Evolutionary conservation across 176 grass and related monocot species (phyloP), one percentile per base, ranked within the genome.

Genomic region (Juncus inflexus): DNA sequence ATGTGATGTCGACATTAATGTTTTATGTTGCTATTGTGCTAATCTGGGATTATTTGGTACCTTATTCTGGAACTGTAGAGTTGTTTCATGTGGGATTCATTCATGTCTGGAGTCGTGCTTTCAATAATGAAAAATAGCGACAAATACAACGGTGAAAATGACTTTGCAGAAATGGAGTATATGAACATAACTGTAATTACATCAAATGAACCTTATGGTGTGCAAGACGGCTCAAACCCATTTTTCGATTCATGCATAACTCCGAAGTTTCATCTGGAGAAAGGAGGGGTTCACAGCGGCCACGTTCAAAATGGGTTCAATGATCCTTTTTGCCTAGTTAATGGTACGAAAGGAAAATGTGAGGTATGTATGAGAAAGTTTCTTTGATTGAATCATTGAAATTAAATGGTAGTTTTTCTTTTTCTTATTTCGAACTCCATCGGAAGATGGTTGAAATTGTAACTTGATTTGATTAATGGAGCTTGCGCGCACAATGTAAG

Each of bases 31-130:
- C n/a, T n/a, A n/a, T n/a, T n/a, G n/a, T n/a, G n/a, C n/a, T n/a
- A n/a, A n/a, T n/a, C n/a, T n/a, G n/a, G 5, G 56, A 5, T 60
- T 4, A 15, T 35, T 35, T 60, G 3, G 19, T 60, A 4, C 19
- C 56, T 60, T 60, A 4, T 60, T 60, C 3, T 60, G 19, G 10
- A 9, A 64, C 72, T 70, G 60, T 74, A 96, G 91, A 96, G 84
- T 62, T 91, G 66, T 62, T 96, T 91, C 58, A 88, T 91, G 91
- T 91, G 87, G 91, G 91, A 96, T 64, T 88, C 91, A 7, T 91
- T 96, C 73, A 69, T 75, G 42, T 70, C 87, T 55, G 87, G 87
- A 63, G 66, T 88, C 50, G 87, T 81, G 3, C 45, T 91, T 39
- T 89, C 87, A 11, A 86, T 86, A 67, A 88, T 96, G 82, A 56